Percentiles rank a stretch among this genome's conserved stretches.
These are phyloP conservation scores for Suhomyces wounanorum DNA, from an alignment of 1,139 yeast genomes.

Conservation along the genomic window DNA sequence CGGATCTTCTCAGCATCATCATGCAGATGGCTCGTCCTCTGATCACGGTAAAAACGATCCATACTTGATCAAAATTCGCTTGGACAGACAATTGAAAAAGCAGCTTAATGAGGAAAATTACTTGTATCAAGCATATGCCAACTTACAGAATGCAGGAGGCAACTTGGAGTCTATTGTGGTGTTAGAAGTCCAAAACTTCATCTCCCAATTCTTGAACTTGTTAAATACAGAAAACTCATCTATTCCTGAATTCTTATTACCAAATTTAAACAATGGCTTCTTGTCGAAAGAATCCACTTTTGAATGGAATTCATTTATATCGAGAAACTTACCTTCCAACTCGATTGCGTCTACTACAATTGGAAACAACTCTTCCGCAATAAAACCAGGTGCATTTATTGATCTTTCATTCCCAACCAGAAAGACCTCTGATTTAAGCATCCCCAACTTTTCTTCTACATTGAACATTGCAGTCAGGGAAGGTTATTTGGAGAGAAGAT, in stretches of 20 bases:
- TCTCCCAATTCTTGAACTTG: conserved; percentile 68
- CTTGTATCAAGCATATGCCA: conserved; percentile 82
- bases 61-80: conserved; percentile 64
- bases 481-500: conserved; percentile 84
- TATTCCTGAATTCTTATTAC: conserved; percentile 63
- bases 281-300: conserved; percentile 73
- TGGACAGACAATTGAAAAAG: conserved; percentile 75
- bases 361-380: conserved; percentile 24
- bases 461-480: conserved; percentile 71
- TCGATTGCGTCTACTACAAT: conserved; percentile 34
- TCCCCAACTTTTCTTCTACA: conserved; percentile 70
- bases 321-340: conserved; percentile 57
- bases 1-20: conserved; percentile 19
- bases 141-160: conserved; percentile 84
- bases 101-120: conserved; percentile 85
- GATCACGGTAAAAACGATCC: conserved; percentile 71
- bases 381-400: conserved; percentile 60
- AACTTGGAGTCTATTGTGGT: conserved; percentile 89
- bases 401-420: conserved; percentile 74
- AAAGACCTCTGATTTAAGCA: conserved; percentile 59
- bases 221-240: conserved; percentile 70
- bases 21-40: conserved; percentile 12
- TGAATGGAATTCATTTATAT: conserved; percentile 88
- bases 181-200: conserved; percentile 79
- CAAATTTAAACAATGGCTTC: conserved; percentile 71